Conservation (phyloP, 306 rosid genomes). For the Inga laurina region DNA sequence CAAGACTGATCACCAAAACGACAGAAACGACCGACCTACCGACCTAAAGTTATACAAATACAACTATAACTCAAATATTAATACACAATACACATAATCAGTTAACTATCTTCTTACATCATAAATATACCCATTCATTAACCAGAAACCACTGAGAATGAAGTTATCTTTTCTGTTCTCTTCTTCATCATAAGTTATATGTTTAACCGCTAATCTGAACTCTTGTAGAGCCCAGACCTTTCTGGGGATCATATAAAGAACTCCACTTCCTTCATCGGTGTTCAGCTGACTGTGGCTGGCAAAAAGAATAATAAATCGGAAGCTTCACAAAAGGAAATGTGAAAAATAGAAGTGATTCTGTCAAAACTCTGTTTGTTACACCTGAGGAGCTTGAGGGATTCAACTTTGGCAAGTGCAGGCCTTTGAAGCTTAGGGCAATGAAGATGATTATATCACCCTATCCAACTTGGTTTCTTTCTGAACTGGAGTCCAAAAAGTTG, state of each 20-base stretch:
- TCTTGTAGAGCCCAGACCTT: conserved; percentile 47
- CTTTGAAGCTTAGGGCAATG: background rate
- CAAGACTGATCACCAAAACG: too few relatives aligned
- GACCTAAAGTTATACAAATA: too few relatives aligned
- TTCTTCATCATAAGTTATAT: background rate
- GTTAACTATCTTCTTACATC: too few relatives aligned
- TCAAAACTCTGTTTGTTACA: conserved; percentile 58
- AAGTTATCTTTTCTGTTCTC: background rate
- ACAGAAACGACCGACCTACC: too few relatives aligned
- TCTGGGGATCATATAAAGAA: conserved; percentile 58
- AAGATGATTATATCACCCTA: conserved; percentile 22
- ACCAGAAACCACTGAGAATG: conserved; percentile 13
- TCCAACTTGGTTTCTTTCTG: conserved; percentile 44
- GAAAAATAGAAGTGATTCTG: background rate
- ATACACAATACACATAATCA: too few relatives aligned
- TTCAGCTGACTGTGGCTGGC: conserved; percentile 12
- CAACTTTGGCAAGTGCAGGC: conserved; percentile 41
- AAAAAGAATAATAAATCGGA: background rate
- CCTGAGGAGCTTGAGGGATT: conserved; percentile 62
- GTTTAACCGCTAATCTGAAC: background rate
- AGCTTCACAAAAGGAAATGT: background rate
- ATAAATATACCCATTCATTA: background rate
- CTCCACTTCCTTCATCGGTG: conserved; percentile 43
- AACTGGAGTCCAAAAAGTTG: conserved; percentile 47
- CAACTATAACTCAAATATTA: too few relatives aligned